These are phyloP conservation scores for Fusarium papillatum DNA, from an alignment of 2,329 filamentous ascomycete genomes.

Conservation along the genomic window DNA sequence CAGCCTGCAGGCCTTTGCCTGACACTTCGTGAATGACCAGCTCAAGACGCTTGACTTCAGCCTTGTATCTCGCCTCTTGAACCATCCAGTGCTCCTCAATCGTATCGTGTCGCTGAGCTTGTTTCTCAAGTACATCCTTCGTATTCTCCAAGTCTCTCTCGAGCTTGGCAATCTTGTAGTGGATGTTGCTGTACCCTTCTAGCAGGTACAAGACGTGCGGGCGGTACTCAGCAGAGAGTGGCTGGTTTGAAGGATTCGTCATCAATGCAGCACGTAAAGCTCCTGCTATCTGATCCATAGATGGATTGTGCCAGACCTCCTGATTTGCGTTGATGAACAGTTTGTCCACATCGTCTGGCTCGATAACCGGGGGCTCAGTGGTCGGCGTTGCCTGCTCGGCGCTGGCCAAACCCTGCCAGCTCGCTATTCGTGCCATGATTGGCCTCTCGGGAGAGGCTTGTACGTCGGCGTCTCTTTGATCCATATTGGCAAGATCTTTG, in stretches of 20 bases:
- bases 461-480: conserved; percentile 4
- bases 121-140: conserved; percentile 46
- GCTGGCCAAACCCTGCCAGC: conserved; percentile 25
- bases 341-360: conserved; percentile 28
- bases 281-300: conserved; percentile 59
- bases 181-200: conserved; percentile 51
- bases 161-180: conserved; percentile 49
- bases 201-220: conserved; percentile 55
- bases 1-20: conserved; percentile 58
- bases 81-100: conserved; percentile 39
- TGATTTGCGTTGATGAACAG: conserved; percentile 35
- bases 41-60: conserved; percentile 50
- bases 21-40: conserved; percentile 52
- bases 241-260: conserved; percentile 48
- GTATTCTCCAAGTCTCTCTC: conserved; percentile 53
- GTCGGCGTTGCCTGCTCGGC: background rate
- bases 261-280: conserved; percentile 58
- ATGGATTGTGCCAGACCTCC: conserved; percentile 55
- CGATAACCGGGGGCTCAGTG: conserved; percentile 8
- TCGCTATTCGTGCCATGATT: conserved; percentile 22
- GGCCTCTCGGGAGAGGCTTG: conserved; percentile 4
- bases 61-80: conserved; percentile 42
- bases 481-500: conserved; percentile 25
- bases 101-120: conserved; percentile 50
- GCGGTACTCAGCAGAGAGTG: conserved; percentile 57